Base-by-base conservation (phyloP, 2,329 filamentous ascomycete genomes). In the Neopestalotiopsis clavispora region DNA sequence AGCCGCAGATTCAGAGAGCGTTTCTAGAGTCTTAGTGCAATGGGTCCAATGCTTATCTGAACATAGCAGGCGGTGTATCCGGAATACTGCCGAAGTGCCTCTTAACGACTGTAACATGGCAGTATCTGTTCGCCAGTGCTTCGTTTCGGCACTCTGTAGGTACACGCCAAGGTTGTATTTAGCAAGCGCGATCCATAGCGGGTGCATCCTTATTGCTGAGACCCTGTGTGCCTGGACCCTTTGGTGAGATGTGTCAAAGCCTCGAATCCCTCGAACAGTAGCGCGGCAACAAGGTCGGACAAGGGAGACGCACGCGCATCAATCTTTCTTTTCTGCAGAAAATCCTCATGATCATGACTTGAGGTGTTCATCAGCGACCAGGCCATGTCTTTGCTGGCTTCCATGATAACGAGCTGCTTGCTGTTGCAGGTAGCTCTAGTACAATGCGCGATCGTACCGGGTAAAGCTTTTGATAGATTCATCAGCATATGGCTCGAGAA, bases 401-500 rank as follows among this genome's bases (percentile, higher is more conserved):
- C n/a, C 20, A 10, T 60, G 17, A 49, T 67, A 56, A 38, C 66
- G 42, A 70, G 74, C 70, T 72, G 60, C 58, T 67, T 71, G 42
- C 28, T 66, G 28, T 56, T 42, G 30, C 52, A 60, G 65, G 65
- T 67, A 45, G 66, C 40, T 61, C 17, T 67, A 12, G 72, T 72
- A 30, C 68, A 71, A 42, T 74, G 74, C 28, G 68, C 70, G 9
- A 66, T 81, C 49, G 75, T 82, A 34, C 75, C 76, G 4, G 80
- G 81, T 57, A 78, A 74, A 70, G 77, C 75, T 14, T 83, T 83
- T 70, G 81, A 84, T 73, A 75, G 81, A 49, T 79, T 83, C 65
- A 82, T 83, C 66, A 82, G 80, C 52, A 82, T 84, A 63, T 84
- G 81, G 81, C 78, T 84, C 30, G 82, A 83, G 75, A 83, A 83